Conservation (phyloP, 345 rosid genomes). For the Brassica nigra region DNA sequence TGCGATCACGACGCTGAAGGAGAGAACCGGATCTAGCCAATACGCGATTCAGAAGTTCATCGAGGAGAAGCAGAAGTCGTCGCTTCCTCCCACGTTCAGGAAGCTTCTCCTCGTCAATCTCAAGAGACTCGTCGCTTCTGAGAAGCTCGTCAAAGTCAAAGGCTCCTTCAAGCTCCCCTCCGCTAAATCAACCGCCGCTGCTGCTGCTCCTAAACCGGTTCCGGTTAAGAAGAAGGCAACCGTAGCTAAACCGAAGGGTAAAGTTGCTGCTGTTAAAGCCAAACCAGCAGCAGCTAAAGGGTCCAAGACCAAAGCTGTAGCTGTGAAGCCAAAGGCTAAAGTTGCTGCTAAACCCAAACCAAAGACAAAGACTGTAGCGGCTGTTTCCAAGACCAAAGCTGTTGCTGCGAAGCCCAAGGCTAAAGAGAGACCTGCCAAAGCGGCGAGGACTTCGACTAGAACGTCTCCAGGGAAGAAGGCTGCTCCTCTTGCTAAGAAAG, state of each 20-base stretch:
- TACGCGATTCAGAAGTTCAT: conserved; percentile 79
- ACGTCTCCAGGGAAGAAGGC: conserved; percentile 63
- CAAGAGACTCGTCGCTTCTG: conserved; percentile 70
- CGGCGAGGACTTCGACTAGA: conserved; percentile 62
- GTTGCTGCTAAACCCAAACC: conserved; percentile 38
- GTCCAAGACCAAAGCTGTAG: background rate
- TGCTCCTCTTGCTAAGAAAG: conserved; percentile 53
- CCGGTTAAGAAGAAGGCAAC: conserved; percentile 44
- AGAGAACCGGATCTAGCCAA: conserved; percentile 88
- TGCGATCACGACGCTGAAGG: conserved; percentile 68
- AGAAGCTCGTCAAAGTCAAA: conserved; percentile 70
- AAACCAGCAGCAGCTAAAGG: conserved; percentile 40
- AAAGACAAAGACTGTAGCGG: conserved; percentile 20
- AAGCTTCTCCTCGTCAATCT: conserved; percentile 65
- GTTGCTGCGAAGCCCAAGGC: conserved; percentile 55
- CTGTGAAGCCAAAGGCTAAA: conserved; percentile 31
- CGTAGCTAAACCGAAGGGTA: conserved; percentile 38
- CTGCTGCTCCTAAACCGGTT: conserved; percentile 17
- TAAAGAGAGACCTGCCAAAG: conserved; percentile 66
- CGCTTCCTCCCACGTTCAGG: conserved; percentile 60
- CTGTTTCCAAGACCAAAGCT: conserved; percentile 46
- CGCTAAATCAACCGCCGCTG: conserved; percentile 23
- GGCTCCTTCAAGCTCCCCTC: conserved; percentile 72
- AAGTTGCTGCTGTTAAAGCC: conserved; percentile 22
- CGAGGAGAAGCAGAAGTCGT: conserved; percentile 71